Conservation (phyloP, 1,284 basidiomycete genomes). For the Waitea zeae region DNA sequence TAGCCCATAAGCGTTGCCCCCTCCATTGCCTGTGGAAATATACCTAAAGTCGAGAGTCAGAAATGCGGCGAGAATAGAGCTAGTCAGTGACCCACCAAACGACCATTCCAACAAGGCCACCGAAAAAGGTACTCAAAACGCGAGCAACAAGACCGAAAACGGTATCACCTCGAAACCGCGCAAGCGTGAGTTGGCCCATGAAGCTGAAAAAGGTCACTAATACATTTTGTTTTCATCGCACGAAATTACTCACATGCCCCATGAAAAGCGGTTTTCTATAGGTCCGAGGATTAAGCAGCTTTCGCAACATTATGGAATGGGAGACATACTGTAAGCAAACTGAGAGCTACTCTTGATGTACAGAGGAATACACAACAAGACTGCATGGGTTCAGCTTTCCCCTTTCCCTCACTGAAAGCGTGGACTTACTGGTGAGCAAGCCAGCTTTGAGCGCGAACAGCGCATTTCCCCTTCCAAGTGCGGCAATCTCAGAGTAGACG, state of each 20-base stretch:
- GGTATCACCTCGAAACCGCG: conserved; percentile 64
- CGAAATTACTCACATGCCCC: conserved; percentile 16
- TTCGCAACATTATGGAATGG: too few species aligned
- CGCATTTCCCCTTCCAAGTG: conserved; percentile 35
- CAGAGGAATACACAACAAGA: conserved; percentile 40
- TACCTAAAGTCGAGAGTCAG: conserved; percentile 31
- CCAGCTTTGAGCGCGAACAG: conserved; percentile 74
- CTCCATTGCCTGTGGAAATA: conserved; percentile 45
- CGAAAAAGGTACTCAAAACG: conserved; percentile 51
- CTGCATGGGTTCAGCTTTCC: too few species aligned
- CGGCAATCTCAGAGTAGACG: conserved; percentile 21
- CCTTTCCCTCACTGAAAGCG: too few species aligned
- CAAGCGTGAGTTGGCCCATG: conserved; percentile 54
- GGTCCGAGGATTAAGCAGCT: too few species aligned
- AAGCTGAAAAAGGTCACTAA: conserved; percentile 35
- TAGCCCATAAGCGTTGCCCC: conserved; percentile 60
- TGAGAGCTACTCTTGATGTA: conserved; percentile 33
- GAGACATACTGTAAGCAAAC: too few species aligned
- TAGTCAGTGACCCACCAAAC: conserved; percentile 65
- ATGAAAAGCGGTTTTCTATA: conserved; percentile 16
- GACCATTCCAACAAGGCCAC: conserved; percentile 47
- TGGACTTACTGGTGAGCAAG: conserved; percentile 33
- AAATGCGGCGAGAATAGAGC: conserved; percentile 3
- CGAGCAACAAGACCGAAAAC: conserved; percentile 49
- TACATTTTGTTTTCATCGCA: not conserved